These are phyloP conservation scores for Exophiala mesophila DNA, from an alignment of 2,329 filamentous ascomycete species.

Conservation along the genomic window DNA sequence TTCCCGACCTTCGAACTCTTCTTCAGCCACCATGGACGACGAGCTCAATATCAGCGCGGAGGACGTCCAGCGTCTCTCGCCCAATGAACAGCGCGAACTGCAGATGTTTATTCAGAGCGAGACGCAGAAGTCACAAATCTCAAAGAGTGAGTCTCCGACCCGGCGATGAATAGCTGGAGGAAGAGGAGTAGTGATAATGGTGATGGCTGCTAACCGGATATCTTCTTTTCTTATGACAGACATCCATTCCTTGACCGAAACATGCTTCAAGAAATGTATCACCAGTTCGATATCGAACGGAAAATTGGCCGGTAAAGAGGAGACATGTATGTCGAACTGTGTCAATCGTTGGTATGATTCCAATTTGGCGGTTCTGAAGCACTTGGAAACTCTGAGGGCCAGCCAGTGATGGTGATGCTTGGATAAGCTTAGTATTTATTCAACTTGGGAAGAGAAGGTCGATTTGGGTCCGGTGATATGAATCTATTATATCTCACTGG, in stretches of 20 bases:
- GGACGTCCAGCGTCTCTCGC: slow-evolving; percentile 52
- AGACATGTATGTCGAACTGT: slow-evolving; percentile 83
- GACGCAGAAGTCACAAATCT: slow-evolving; percentile 66
- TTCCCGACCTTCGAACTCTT: too few relatives aligned
- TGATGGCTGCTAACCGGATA: not conserved
- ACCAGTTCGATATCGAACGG: slow-evolving; percentile 65
- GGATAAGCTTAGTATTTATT: too few relatives aligned
- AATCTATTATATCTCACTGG: too few relatives aligned
- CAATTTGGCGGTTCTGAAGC: slow-evolving; percentile 76
- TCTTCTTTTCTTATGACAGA: slow-evolving; percentile 37
- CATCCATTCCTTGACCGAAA: slow-evolving; percentile 64
- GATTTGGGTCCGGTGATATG: too few relatives aligned
- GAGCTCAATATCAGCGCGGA: slow-evolving; percentile 22
- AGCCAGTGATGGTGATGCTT: slow-evolving; percentile 29
- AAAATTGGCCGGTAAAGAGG: slow-evolving; percentile 70
- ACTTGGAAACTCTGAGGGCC: slow-evolving; percentile 63
- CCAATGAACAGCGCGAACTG: slow-evolving; percentile 80
- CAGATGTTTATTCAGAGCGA: slow-evolving; percentile 81
- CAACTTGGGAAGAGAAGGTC: too few relatives aligned
- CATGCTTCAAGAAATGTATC: slow-evolving; percentile 95
- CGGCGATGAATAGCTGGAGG: not conserved
- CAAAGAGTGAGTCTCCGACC: slow-evolving; percentile 40
- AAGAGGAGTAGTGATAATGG: not conserved
- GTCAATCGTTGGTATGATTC: slow-evolving; percentile 91
- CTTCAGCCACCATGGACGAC: slow-evolving; percentile 22